Evolutionary conservation across 192 early-diverging fungal species (phyloP).

Genomic region (Coemansia sp.): DNA sequence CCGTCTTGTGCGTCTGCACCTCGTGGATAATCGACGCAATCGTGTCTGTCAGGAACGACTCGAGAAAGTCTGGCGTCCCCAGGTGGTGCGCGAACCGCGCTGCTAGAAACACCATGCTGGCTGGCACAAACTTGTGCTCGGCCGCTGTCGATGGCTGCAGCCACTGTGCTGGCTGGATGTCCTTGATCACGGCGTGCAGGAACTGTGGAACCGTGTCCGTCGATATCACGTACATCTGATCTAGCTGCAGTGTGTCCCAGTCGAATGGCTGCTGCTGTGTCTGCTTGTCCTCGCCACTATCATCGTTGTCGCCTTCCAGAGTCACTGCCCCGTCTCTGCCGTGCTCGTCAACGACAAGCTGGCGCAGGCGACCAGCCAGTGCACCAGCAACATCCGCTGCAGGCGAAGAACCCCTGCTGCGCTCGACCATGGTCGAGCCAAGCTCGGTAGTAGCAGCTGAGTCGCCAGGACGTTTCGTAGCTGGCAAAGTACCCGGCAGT

Average conservation of each 20-base stretch:
- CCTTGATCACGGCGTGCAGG: constrained; percentile 70
- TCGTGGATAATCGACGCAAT: constrained; percentile 62
- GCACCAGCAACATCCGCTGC: not conserved
- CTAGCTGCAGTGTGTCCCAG: constrained; percentile 80
- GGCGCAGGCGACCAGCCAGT: constrained; percentile 26
- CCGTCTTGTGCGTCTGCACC: constrained; percentile 54
- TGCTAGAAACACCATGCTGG: constrained; percentile 86
- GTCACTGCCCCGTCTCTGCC: constrained; percentile 14
- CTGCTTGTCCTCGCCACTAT: constrained; percentile 34
- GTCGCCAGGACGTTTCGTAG: constrained; percentile 20
- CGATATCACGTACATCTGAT: constrained; percentile 98
- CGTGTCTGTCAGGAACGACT: constrained; percentile 65
- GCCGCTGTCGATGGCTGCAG: constrained; percentile 29
- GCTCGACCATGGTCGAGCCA: not conserved
- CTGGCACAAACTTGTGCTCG: constrained; percentile 70
- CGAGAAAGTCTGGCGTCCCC: constrained; percentile 71
- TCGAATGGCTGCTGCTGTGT: constrained; percentile 58
- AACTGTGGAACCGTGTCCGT: constrained; percentile 71
- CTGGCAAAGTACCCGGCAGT: not conserved
- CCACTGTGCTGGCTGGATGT: constrained; percentile 66
- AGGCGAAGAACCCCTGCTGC: constrained; percentile 3
- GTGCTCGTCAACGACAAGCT: constrained; percentile 23
- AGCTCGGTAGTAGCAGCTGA: constrained; percentile 11
- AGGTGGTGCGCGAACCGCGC: constrained; percentile 89
- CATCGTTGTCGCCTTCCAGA: constrained; percentile 50